Base-by-base conservation (phyloP, 2,329 filamentous ascomycete species). In the Myriosclerotinia scirpicola region DNA sequence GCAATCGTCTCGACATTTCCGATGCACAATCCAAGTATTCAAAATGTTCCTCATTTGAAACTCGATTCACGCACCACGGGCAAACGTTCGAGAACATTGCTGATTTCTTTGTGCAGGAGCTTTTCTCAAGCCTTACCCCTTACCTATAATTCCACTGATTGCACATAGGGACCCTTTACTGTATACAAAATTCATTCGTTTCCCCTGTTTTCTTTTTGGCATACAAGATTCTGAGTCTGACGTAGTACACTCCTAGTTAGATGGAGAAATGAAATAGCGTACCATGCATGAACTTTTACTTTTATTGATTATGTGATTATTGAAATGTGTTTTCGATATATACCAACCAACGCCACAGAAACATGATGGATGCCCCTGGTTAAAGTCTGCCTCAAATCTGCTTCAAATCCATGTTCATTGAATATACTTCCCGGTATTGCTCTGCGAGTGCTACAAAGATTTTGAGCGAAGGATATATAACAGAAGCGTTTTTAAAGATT, bases 51-150 rank as follows among this genome's bases (percentile, higher is more conserved):
- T 14, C 22, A n/a, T 22, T 42, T 34, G 50, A 48, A 54, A 22
- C 36, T 61, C 26, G 60, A 56, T 30, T 64, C 64, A 58, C 30
- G 48, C 36, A 58, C 30, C 58, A 36, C 56, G 64, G 65, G 59
- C 58, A 64, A 46, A 38, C 59, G 69, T 66, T 64, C 54, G 68
- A 71, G 72, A 73, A 65, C 64, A 64, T 68, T 62, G 72, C 74
- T 74, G 73, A 75, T 75, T 69, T 73, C 66, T 70, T 72, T 69
- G 56, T 66, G 68, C 73, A 74, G 72, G 69, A 70, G 69, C 63
- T 58, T 67, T 67, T 65, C 34, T 66, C 55, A 64, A 68, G 52
- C 67, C 55, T 64, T 26, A 38, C 34, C 40, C 58, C 64, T 54
- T 67, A 44, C 60, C 61, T 65, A 54, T 64, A 52, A 64, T 67